Conservation (phyloP, 805 yeast species). For the Diddensiella caesifluorescens region DNA sequence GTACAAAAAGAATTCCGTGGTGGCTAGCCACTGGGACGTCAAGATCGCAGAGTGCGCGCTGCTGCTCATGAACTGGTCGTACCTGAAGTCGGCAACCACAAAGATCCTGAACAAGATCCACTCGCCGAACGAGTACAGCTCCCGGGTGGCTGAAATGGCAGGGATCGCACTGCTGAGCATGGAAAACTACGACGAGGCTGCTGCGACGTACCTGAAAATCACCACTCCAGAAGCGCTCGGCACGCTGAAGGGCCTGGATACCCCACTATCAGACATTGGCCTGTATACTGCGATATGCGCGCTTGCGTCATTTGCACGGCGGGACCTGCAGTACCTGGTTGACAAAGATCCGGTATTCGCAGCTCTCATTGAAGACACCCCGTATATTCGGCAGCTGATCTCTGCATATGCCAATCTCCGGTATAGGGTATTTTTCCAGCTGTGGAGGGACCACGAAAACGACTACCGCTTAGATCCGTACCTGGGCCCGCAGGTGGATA, state of each 20-base stretch:
- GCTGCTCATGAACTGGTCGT: background rate
- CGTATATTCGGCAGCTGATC: constrained; percentile 4
- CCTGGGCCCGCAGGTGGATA: constrained; percentile 5
- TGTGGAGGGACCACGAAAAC: constrained; percentile 5
- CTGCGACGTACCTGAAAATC: background rate
- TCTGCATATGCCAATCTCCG: constrained; percentile 5
- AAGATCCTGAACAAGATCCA: background rate
- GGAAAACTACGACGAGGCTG: constrained; percentile 10
- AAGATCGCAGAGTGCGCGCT: background rate
- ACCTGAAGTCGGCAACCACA: constrained; percentile 1
- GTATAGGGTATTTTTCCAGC: constrained; percentile 10
- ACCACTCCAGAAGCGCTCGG: background rate
- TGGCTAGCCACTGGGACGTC: background rate
- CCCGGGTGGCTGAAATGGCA: background rate
- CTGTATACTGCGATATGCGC: constrained; percentile 16
- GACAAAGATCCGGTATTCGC: constrained; percentile 17
- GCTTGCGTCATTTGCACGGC: constrained; percentile 15
- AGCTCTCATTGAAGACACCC: constrained; percentile 1
- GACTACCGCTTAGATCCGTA: constrained; percentile 11
- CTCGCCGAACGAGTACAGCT: background rate
- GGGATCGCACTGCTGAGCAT: constrained; percentile 5
- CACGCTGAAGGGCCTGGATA: background rate
- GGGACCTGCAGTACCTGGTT: constrained; percentile 13
- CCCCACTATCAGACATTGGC: constrained; percentile 9
- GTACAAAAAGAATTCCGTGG: background rate